phyloP scores from a whole-genome alignment of 2,329 filamentous ascomycete species.

The Verruconis gallopava region DNA sequence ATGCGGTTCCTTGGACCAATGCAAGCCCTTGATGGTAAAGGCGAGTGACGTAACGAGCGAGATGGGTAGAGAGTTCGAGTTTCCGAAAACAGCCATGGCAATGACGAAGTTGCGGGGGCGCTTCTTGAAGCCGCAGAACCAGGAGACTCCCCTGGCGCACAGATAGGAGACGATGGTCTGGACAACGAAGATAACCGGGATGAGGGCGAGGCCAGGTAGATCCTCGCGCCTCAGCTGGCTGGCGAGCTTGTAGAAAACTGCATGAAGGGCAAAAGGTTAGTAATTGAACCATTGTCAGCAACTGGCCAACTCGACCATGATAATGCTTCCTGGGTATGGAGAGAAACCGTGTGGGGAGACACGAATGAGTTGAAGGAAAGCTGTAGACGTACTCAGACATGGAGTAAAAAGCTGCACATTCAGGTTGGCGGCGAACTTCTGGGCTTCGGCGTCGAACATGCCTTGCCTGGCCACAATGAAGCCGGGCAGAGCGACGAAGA shows the following conservation, averaged over 20 bases:
- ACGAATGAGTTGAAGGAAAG: no score
- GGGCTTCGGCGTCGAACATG: slow-evolving; percentile 88
- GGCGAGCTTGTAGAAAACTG: slow-evolving; percentile 93
- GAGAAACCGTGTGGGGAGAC: neutral
- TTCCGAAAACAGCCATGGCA: slow-evolving; percentile 95
- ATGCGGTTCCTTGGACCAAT: slow-evolving; percentile 82
- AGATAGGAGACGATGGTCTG: slow-evolving; percentile 80
- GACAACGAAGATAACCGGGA: slow-evolving; percentile 83
- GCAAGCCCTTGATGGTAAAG: slow-evolving; percentile 78
- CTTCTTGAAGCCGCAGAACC: slow-evolving; percentile 67
- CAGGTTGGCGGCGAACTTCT: slow-evolving; percentile 92
- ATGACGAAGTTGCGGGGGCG: slow-evolving; percentile 87
- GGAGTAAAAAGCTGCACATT: slow-evolving; percentile 96
- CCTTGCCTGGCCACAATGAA: slow-evolving; percentile 84
- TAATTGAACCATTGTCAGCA: neutral
- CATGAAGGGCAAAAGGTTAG: neutral
- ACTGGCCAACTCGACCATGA: no score
- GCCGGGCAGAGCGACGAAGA: slow-evolving; percentile 86
- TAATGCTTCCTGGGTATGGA: no score
- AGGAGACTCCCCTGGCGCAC: slow-evolving; percentile 58
- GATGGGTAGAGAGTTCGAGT: slow-evolving; percentile 95
- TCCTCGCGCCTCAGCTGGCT: slow-evolving; percentile 89
- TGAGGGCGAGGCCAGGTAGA: slow-evolving; percentile 78
- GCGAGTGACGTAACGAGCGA: slow-evolving; percentile 90
- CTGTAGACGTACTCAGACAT: slow-evolving; percentile 61